Evolutionary conservation across 768 basidiomycete species (phyloP), one percentile per base, ranked within the genome.

Genomic region (Tylopilus sp.): DNA sequence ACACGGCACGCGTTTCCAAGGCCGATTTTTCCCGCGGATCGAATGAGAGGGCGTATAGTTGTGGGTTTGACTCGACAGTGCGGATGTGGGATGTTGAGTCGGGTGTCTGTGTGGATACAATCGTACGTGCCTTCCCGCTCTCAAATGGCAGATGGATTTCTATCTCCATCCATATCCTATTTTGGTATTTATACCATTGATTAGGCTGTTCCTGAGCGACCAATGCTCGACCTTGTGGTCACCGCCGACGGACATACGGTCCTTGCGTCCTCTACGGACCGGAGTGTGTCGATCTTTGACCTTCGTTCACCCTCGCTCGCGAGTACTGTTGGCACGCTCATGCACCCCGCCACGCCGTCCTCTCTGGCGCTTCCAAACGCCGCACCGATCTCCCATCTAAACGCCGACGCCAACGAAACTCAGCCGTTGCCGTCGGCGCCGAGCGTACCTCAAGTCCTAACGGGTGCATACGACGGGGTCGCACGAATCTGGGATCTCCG

Each of bases 1-100:
- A 98, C 68, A 85, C 85, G 0, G 87, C 79, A 19, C 77, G 91
- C 13, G 87, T 98, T 2, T 92, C 92, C 6, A 84, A 80, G 31
- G 86, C 82, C 4, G 63, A 81, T 1, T 95, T 89, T 71, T 69
- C 71, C 12, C 64, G 66, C 4, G 76, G 71, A 46, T 64, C 61
- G 19, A 65, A 57, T 36, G 48, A 63, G 47, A 55, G 70, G 51
- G 93, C 85, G 26, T 83, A 84, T 56, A 92, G 89, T 60, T 87
- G 86, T 63, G 89, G 91, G 0, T 91, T 92, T 64, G 95, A 97
- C 70, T 96, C 94, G 26, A 92, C 92, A 0, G 83, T 98, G 6
- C 78, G 92, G 22, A 74, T 78, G 3, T 99, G 96, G 96, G 92
- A 97, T 63, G 75, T 87, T 4, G 87, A 91, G 59, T 78, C 75